Conservation (phyloP, 225 moss, liverwort and hornwort species). For the Physcomitrium patens region DNA sequence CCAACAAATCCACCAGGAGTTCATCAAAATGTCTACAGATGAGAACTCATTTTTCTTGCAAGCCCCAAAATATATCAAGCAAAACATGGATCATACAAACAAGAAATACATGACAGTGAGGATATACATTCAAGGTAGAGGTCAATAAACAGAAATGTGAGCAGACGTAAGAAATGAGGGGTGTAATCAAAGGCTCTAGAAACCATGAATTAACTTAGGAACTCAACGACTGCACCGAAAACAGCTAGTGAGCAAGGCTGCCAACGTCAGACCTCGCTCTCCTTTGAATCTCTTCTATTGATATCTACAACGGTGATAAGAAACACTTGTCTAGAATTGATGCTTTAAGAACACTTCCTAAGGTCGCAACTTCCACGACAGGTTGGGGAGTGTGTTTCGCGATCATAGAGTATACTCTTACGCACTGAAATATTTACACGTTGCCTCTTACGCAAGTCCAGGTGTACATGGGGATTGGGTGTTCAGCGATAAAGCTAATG, state of each 20-base stretch:
- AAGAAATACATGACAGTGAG: conserved; percentile 21
- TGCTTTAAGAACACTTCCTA: neutral
- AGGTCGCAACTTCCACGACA: conserved; percentile 3
- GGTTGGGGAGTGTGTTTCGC: conserved; percentile 6
- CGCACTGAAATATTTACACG: conserved; percentile 25
- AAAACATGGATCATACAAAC: conserved; percentile 29
- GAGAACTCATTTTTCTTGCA: conserved; percentile 7
- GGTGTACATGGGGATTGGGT: conserved; percentile 14
- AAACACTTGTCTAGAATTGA: neutral
- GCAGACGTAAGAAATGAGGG: too few relatives aligned
- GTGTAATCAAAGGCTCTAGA: too few relatives aligned
- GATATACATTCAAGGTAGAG: too few relatives aligned
- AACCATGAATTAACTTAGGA: too few relatives aligned
- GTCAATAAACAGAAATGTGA: conserved; percentile 15
- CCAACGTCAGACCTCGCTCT: conserved; percentile 6
- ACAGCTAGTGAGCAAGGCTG: neutral
- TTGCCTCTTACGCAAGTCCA: neutral
- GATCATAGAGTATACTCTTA: neutral
- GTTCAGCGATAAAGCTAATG: neutral
- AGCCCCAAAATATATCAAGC: neutral
- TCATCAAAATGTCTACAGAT: neutral
- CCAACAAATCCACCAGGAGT: too few relatives aligned
- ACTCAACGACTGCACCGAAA: conserved; percentile 5
- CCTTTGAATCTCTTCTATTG: conserved; percentile 2
- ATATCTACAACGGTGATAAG: conserved; percentile 24